phyloP scores from a whole-genome alignment of 2,329 filamentous ascomycete genomes.

The Ophiobolus disseminans region DNA sequence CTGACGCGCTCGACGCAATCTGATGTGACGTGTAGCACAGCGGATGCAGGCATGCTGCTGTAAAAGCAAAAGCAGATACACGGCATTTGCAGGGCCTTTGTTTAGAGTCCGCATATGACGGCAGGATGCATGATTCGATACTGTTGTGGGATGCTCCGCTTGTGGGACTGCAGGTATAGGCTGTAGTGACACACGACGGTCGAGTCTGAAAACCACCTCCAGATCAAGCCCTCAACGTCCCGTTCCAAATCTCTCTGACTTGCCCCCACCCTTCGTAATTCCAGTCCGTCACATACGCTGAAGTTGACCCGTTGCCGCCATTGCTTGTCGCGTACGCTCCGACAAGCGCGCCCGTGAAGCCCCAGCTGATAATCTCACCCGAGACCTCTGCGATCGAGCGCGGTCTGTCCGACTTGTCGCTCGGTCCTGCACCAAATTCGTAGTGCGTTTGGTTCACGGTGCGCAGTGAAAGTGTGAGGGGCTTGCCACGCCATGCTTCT shows the following conservation, averaged over 20 bases:
- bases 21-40: too few relatives aligned
- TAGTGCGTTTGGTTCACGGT: conserved; percentile 58
- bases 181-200: too few relatives aligned
- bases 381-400: background rate
- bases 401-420: conserved; percentile 10
- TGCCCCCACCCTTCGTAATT: conserved; percentile 33
- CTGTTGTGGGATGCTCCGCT: too few relatives aligned
- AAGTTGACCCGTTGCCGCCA: conserved; percentile 52
- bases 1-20: too few relatives aligned
- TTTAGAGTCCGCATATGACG: too few relatives aligned
- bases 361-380: conserved; percentile 38
- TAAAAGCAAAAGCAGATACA: too few relatives aligned
- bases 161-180: too few relatives aligned
- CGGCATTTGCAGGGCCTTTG: too few relatives aligned
- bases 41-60: too few relatives aligned
- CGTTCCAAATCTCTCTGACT: conserved; percentile 18
- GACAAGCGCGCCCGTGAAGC: conserved; percentile 55
- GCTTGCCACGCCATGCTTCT: conserved; percentile 43
- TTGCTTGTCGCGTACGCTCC: conserved; percentile 63
- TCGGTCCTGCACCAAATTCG: conserved; percentile 36
- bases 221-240: background rate
- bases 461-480: conserved; percentile 52
- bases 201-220: background rate
- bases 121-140: too few relatives aligned
- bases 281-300: conserved; percentile 59